Evolutionary conservation across 2,329 filamentous ascomycete species (phyloP), one percentile per base, ranked within the genome.

Genomic region (Diaporthe vexans): DNA sequence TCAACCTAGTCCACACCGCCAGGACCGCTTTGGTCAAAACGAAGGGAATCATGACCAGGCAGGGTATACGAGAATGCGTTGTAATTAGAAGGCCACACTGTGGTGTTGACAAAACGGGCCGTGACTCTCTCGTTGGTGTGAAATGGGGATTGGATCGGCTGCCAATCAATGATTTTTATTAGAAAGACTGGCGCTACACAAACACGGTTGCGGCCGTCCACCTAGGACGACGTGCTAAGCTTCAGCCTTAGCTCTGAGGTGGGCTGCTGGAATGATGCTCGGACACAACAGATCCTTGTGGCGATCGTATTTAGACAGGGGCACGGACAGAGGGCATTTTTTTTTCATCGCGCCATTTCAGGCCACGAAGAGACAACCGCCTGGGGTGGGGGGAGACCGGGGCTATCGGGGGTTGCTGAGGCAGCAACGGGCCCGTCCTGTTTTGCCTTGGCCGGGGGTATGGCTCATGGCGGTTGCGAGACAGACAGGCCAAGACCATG

Each of bases 241-340:
- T 68, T 68, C 63, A 68, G 63, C 63, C 63, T 54, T 68, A 40
- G 63, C 63, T 68, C 21, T 68, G 63, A 19, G 33, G 33, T 54
- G 61, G 33, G 10, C 56, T 57, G 37, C 19, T 67, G 61, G 61
- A 67, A 67, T 54, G 63, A 3, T 35, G 61, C 61, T 10, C 15
- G 48, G 15, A 24, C 10, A 24, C n/a, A n/a, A 29, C 9, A n/a
- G 48, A 68, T 68, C 63, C 63, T 54, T 52, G 48, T 40, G 63
- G 29, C 63, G 63, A 68, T 68, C 63, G 63, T 54, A 40, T 68
- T 19, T 35, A 54, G 33, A 51, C 46, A 52, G 33, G 63, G 48
- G n/a, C 33, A 48, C 40, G 19, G 59, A 48, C 59, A 67, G 24
- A 37, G 11, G 52, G 29, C 46, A 52, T 6, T 37, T 37, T 6